Base-by-base conservation (phyloP, 257 asterid species). In the Perilla frutescens region DNA sequence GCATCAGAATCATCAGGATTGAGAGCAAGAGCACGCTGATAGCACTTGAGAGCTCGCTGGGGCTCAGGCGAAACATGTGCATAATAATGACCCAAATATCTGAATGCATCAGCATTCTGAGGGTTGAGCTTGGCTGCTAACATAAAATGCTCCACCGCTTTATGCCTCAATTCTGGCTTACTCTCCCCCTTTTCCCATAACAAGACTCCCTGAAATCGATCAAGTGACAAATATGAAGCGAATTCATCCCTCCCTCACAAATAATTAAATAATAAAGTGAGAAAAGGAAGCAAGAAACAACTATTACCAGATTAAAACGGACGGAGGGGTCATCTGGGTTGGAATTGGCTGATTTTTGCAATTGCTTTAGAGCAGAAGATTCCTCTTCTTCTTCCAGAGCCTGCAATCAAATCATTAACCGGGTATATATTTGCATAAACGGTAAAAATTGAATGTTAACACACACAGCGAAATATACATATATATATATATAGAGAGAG, bases 21-120 rank as follows among this genome's bases (percentile, higher is more conserved):
- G 75, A 94, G 97, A 45, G 83, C n/a, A 58, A 94, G 77, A 79
- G 97, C 97, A 71, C 99, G 84, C 82, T 91, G 96, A 71, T 90
- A 94, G 78, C 99, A 94, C 87, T 94, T 94, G 75, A 88, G 80
- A 75, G 97, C 97, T 68, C 99, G 91, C 71, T 87, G 93, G 59
- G 87, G 86, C 70, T 88, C 96, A 12, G 80, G 77, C 32, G 87
- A 77, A n/a, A 82, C 47, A 20, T 77, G 81, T 29, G 89, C 79
- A 69, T 88, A 94, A 73, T 88, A 94, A 81, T 91, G 90, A 15
- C 97, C 99, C 80, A 94, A 71, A 68, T 91, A 94, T 82, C 93
- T 86, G 78, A 94, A 94, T 36, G 97, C 90, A 65, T 72, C 86
- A 49, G 80, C 93, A 59, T 94, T 87, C 73, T 86, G 89, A 29